These are phyloP conservation scores for Arabidopsis suecica DNA, from an alignment of 345 rosid genomes.

Conservation along the genomic window DNA sequence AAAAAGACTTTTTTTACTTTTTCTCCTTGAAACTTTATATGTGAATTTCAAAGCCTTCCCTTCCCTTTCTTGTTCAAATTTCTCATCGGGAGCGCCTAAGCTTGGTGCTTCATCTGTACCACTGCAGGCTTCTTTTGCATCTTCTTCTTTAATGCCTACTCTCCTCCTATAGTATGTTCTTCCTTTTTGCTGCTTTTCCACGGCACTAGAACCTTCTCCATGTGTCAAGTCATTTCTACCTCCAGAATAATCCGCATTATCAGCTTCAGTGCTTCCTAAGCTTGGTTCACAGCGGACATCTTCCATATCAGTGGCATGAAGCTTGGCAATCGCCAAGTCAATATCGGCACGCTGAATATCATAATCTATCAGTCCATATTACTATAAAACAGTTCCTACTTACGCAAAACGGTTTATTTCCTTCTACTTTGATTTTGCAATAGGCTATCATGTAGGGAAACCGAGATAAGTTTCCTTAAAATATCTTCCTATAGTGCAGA, in stretches of 20 bases:
- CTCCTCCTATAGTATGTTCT: slow-evolving; percentile 56
- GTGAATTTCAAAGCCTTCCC: slow-evolving; percentile 50
- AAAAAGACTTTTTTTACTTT: slow-evolving; percentile 68
- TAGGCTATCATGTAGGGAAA: slow-evolving; percentile 2
- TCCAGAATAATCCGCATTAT: slow-evolving; percentile 55
- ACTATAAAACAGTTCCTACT: slow-evolving; percentile 24
- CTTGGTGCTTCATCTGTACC: slow-evolving; percentile 84
- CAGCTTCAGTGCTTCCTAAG: slow-evolving; percentile 79
- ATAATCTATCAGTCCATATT: slow-evolving; percentile 42
- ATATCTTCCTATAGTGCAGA: slow-evolving; percentile 6
- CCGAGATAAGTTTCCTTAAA: slow-evolving; percentile 5
- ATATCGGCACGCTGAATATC: slow-evolving; percentile 63
- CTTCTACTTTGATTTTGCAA: background rate
- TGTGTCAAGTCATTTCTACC: slow-evolving; percentile 48
- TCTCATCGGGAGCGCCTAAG: slow-evolving; percentile 51
- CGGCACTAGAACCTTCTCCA: slow-evolving; percentile 50
- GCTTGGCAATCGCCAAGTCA: slow-evolving; percentile 70
- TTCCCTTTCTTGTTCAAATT: slow-evolving; percentile 52
- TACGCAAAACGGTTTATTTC: background rate
- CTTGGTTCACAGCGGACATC: slow-evolving; percentile 73
- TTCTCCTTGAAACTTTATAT: slow-evolving; percentile 52
- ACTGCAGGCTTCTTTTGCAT: slow-evolving; percentile 81
- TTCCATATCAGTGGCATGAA: slow-evolving; percentile 61
- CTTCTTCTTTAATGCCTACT: slow-evolving; percentile 57
- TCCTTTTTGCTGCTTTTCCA: slow-evolving; percentile 52